Conservation (phyloP, 73 alveolate genomes). For the Symbiodinium pilosum region DNA sequence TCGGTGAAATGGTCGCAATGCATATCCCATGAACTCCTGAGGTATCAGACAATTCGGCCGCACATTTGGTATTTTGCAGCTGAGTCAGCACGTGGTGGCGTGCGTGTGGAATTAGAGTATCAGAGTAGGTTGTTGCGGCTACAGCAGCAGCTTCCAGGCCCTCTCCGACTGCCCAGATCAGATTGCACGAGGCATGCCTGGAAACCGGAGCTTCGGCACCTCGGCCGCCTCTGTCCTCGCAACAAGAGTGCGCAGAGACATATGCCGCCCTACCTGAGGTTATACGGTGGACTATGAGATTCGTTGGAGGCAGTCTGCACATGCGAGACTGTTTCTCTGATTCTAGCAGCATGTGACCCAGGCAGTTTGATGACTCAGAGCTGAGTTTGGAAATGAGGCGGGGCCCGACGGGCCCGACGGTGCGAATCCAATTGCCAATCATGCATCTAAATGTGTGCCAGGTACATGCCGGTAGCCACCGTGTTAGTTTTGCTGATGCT, state of each 20-base stretch:
- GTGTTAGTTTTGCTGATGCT: conserved; percentile 49
- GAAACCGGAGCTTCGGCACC: conserved; percentile 41
- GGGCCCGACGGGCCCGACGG: no score
- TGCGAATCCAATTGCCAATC: no score
- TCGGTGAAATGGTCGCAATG: neutral
- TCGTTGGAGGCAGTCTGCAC: conserved; percentile 37
- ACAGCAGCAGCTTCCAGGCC: conserved; percentile 6
- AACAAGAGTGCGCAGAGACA: neutral
- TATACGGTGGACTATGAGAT: conserved; percentile 76
- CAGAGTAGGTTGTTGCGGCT: neutral
- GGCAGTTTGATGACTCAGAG: conserved; percentile 91
- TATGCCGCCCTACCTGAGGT: no score
- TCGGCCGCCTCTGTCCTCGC: neutral
- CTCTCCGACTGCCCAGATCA: conserved; percentile 83
- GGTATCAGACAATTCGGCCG: conserved; percentile 86
- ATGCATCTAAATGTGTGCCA: no score
- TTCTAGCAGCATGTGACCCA: neutral
- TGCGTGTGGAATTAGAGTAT: neutral
- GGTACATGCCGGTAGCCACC: conserved; percentile 86
- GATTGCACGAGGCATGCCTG: conserved; percentile 33
- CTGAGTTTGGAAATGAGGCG: conserved; percentile 80
- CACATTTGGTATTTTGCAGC: conserved; percentile 81
- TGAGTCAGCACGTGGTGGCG: neutral
- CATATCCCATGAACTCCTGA: neutral
- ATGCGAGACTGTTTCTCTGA: neutral